A percentile compares a stretch with the other conserved stretches of the same genome.
Evolutionary conservation across 108 stramenopile genomes (phyloP).

Genomic region (Pinguiococcus pyrenoidosus): DNA sequence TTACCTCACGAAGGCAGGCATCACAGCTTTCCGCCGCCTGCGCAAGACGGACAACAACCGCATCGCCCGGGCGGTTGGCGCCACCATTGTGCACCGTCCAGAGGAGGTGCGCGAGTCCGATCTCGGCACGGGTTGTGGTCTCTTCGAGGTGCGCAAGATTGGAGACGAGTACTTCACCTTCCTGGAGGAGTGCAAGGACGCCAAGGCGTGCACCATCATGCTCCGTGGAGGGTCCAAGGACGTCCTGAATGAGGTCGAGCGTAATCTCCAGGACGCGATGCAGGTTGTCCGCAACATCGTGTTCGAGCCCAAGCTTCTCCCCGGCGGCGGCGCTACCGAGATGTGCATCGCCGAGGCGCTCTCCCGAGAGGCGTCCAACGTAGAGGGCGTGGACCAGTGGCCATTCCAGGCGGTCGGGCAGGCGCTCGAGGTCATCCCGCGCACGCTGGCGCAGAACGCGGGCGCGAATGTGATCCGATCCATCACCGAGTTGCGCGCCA

Average conservation of each 20-base stretch:
- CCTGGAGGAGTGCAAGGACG: conserved; percentile 87
- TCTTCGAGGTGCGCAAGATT: conserved; percentile 98
- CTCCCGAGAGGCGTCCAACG: conserved; percentile 34
- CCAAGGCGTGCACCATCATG: conserved; percentile 96
- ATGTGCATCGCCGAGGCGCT: conserved; percentile 92
- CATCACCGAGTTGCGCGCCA: conserved; percentile 85
- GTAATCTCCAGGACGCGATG: conserved; percentile 98
- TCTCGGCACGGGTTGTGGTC: conserved; percentile 92
- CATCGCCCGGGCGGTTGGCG: conserved; percentile 88
- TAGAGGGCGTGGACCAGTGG: conserved; percentile 64
- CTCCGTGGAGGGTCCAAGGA: conserved; percentile 97
- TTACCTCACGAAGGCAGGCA: conserved; percentile 93
- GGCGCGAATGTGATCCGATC: conserved; percentile 95
- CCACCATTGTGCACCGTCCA: conserved; percentile 90
- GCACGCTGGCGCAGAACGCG: conserved; percentile 96
- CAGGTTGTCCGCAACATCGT: conserved; percentile 98
- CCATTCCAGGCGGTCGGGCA: conserved; percentile 89
- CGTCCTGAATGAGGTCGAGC: conserved; percentile 97
- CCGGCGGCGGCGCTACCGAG: conserved; percentile 98
- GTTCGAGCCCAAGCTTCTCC: conserved; percentile 85
- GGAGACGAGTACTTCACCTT: conserved; percentile 92
- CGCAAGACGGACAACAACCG: conserved; percentile 99
- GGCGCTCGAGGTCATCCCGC: conserved; percentile 97
- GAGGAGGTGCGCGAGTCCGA: conserved; percentile 96
- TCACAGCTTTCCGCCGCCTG: conserved; percentile 90